phyloP scores from a whole-genome alignment of 108 stramenopile species.

The Aurantiochytrium sp. region DNA sequence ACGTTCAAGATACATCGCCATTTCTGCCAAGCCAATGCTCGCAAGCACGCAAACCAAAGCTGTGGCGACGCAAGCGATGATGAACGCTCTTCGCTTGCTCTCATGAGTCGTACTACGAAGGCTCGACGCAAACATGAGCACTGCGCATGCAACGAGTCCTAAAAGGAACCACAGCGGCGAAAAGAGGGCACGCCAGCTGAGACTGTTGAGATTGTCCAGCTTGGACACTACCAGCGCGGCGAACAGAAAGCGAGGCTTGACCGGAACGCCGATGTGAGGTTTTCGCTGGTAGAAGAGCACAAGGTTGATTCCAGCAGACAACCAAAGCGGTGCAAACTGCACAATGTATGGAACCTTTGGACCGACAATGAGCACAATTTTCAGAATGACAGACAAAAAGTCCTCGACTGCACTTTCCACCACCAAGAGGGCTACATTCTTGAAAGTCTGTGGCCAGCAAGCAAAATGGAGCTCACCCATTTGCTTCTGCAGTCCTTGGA shows the following conservation, averaged over 20 bases:
- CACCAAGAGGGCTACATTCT: not conserved
- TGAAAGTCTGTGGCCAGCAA: not conserved
- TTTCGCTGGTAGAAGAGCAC: not conserved
- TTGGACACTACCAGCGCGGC: not conserved
- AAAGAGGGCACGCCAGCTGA: not conserved
- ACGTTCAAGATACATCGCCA: not conserved
- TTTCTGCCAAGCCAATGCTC: not conserved
- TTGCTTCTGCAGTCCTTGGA: not conserved
- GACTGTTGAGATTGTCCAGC: not conserved
- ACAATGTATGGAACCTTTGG: not conserved
- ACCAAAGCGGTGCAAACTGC: not conserved
- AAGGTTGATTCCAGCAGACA: not conserved
- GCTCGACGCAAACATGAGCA: not conserved
- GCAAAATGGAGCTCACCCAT: not conserved
- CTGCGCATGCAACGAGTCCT: not conserved
- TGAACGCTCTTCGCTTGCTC: not conserved
- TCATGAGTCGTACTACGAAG: not conserved
- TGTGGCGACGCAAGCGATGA: not conserved
- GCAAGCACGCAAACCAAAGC: not conserved
- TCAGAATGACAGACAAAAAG: not conserved
- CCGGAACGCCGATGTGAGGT: not conserved
- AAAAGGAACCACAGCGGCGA: not conserved
- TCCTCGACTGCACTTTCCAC: not conserved
- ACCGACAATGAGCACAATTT: not conserved
- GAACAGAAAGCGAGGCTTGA: not conserved